Conservation (phyloP, 176 grass and related monocot species). For the Rhynchospora breviuscula region DNA sequence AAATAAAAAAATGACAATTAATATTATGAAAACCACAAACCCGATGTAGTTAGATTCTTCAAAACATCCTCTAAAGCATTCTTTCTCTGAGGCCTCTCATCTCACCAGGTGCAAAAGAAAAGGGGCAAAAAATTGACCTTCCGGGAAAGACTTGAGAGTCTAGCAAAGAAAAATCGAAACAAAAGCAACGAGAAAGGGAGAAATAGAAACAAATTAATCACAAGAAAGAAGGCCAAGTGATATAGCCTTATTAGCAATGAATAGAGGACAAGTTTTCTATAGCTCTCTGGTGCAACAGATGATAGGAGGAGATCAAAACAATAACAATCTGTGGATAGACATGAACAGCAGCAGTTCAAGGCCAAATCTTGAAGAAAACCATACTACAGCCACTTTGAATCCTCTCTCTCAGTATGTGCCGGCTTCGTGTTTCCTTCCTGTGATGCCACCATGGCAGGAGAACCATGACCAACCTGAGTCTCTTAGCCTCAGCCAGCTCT, state of each 20-base stretch:
- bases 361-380: slow-evolving; percentile 39
- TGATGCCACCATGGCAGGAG: slow-evolving; percentile 39
- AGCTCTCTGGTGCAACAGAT: slow-evolving; percentile 71
- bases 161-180: slow-evolving; percentile 19
- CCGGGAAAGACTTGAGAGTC: slow-evolving; percentile 26
- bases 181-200: neutral
- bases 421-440: slow-evolving; percentile 52
- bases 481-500: slow-evolving; percentile 79
- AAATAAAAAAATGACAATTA: neutral
- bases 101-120: slow-evolving; percentile 21
- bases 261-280: slow-evolving; percentile 53
- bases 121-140: slow-evolving; percentile 31
- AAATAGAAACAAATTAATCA: neutral
- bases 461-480: slow-evolving; percentile 49
- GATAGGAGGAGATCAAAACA: slow-evolving; percentile 35
- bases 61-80: slow-evolving; percentile 25
- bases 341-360: slow-evolving; percentile 43
- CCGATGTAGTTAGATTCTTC: slow-evolving; percentile 17
- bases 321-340: slow-evolving; percentile 25
- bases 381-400: slow-evolving; percentile 38
- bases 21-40: slow-evolving; percentile 15
- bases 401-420: slow-evolving; percentile 43
- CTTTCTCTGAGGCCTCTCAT: slow-evolving; percentile 15
- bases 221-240: neutral
- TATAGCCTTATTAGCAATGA: slow-evolving; percentile 32